phyloP scores from a whole-genome alignment of 805 yeast genomes.

The Spathaspora girioi region DNA sequence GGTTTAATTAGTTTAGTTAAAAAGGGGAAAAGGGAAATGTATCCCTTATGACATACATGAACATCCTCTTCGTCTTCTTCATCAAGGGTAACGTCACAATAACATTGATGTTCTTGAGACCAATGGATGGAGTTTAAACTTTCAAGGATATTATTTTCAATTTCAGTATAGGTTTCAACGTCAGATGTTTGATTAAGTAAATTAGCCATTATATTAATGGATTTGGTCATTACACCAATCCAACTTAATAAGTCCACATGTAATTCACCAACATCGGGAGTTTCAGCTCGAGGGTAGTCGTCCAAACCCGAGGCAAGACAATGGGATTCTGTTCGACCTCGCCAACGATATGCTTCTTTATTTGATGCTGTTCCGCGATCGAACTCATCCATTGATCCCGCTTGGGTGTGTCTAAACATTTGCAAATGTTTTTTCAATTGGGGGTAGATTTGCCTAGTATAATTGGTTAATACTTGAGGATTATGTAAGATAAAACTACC shows the following conservation, averaged over 20 bases:
- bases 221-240: conserved; percentile 89
- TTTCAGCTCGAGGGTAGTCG: conserved; percentile 85
- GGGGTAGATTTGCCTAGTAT: conserved; percentile 70
- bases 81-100: conserved; percentile 81
- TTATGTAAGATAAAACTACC: conserved; percentile 53
- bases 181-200: conserved; percentile 60
- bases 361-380: conserved; percentile 49
- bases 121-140: conserved; percentile 80
- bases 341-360: conserved; percentile 83
- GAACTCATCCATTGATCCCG: conserved; percentile 69
- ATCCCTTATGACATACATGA: conserved; percentile 85
- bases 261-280: conserved; percentile 83
- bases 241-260: conserved; percentile 88
- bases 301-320: conserved; percentile 92
- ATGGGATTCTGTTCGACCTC: conserved; percentile 82
- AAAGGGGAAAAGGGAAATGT: conserved; percentile 85
- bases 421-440: conserved; percentile 71
- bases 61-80: conserved; percentile 62
- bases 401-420: conserved; percentile 81
- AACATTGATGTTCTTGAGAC: conserved; percentile 61
- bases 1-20: conserved; percentile 59
- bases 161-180: conserved; percentile 45
- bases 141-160: conserved; percentile 52
- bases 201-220: conserved; percentile 71
- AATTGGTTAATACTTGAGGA: conserved; percentile 56